Evolutionary conservation across 768 basidiomycete species (phyloP).

Genomic region (Candolleomyces eurysporus): DNA sequence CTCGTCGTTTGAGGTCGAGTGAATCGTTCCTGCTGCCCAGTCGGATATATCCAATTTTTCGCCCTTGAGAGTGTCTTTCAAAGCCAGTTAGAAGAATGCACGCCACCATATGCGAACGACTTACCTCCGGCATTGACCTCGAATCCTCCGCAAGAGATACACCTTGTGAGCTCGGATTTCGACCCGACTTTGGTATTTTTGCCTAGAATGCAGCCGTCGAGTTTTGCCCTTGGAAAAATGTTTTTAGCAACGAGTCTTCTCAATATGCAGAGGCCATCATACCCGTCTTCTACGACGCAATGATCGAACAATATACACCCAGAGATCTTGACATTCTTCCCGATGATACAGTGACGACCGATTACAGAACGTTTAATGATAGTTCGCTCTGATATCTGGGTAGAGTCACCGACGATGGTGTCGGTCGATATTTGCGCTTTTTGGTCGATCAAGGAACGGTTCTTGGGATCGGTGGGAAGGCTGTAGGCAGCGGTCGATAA

Average conservation of each 20-base stretch:
- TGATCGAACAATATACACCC: conserved; percentile 88
- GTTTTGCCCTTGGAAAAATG: conserved; percentile 52
- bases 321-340: conserved; percentile 77
- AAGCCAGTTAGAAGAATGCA: not conserved
- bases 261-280: conserved; percentile 18
- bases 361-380: conserved; percentile 79
- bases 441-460: conserved; percentile 68
- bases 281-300: conserved; percentile 88
- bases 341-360: conserved; percentile 81
- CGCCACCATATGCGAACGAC: conserved; percentile 8
- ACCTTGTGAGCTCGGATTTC: conserved; percentile 66
- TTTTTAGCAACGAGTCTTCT: conserved; percentile 2
- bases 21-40: conserved; percentile 26
- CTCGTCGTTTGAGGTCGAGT: not conserved
- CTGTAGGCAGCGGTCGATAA: conserved; percentile 49
- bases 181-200: conserved; percentile 68
- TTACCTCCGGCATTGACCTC: conserved; percentile 65
- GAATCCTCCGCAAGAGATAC: conserved; percentile 76
- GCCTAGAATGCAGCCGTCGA: conserved; percentile 76
- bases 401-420: conserved; percentile 79
- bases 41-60: conserved; percentile 38
- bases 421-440: conserved; percentile 84
- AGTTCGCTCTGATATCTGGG: conserved; percentile 76
- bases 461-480: conserved; percentile 59
- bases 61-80: conserved; percentile 49